Percentiles rank a stretch among this genome's conserved stretches.
Evolutionary conservation across 306 rosid species (phyloP).

Genomic region (Quercus berberidifolia): DNA sequence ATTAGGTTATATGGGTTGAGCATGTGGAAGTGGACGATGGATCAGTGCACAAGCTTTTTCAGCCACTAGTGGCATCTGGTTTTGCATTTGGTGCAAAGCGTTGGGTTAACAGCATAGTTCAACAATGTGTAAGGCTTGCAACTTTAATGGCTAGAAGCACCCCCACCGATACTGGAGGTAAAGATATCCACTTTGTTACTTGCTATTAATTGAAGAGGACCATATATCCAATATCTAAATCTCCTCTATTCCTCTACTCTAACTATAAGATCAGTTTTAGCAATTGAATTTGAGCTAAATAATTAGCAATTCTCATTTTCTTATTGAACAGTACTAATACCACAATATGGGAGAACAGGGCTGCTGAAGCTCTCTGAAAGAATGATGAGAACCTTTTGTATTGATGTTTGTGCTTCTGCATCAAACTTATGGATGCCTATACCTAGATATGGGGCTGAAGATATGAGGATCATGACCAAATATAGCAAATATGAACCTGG

Average conservation of each 20-base stretch:
- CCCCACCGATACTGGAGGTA: constrained; percentile 28
- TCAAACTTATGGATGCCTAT: constrained; percentile 36
- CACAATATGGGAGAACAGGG: constrained; percentile 35
- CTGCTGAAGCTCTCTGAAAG: constrained; percentile 48
- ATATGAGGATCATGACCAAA: constrained; percentile 25
- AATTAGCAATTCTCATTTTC: not conserved
- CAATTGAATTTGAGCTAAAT: not conserved
- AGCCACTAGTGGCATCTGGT: constrained; percentile 33
- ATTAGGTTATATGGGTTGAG: constrained; percentile 60
- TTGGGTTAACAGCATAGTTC: constrained; percentile 40
- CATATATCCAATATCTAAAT: not conserved
- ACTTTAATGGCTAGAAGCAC: not conserved
- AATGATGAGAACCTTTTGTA: constrained; percentile 41
- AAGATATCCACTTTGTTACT: not conserved
- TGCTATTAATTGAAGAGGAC: not conserved
- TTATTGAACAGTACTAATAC: constrained; percentile 9
- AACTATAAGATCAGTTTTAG: no score
- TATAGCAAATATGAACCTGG: not conserved
- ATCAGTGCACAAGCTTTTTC: constrained; percentile 16
- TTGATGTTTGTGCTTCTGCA: constrained; percentile 17
- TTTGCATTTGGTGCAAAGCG: constrained; percentile 55
- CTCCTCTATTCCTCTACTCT: no score
- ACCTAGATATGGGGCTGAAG: not conserved
- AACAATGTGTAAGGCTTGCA: constrained; percentile 25
- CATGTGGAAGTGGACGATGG: constrained; percentile 46